Conservation (phyloP, 352 stramenopile genomes). For the Globisporangium camurandrum region DNA sequence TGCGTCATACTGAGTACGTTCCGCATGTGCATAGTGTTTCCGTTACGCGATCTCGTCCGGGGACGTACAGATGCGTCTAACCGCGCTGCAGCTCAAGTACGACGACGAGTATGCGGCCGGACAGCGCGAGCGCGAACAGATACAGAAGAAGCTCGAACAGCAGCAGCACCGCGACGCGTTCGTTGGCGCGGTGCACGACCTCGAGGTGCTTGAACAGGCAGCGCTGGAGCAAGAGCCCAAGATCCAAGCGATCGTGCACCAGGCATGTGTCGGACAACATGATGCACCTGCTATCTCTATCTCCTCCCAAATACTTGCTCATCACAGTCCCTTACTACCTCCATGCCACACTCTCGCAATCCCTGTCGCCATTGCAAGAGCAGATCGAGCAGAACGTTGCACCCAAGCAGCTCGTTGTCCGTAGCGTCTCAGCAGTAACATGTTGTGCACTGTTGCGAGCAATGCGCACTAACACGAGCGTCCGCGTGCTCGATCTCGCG, state of each 20-base stretch:
- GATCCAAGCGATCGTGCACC: constrained; percentile 33
- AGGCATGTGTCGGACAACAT: constrained; percentile 12
- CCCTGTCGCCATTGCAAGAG: no score
- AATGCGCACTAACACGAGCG: constrained; percentile 51
- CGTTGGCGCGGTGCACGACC: constrained; percentile 25
- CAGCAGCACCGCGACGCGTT: constrained; percentile 43
- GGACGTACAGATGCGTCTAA: constrained; percentile 34
- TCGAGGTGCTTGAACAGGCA: constrained; percentile 27
- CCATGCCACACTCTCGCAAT: no score
- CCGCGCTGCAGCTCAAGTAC: constrained; percentile 46
- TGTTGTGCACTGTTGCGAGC: constrained; percentile 50
- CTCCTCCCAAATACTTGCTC: neutral
- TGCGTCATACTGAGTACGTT: neutral
- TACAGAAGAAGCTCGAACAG: constrained; percentile 26
- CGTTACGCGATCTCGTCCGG: constrained; percentile 40
- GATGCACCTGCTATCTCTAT: no score
- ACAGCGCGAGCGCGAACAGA: constrained; percentile 27
- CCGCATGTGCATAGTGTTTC: constrained; percentile 21
- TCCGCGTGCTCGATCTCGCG: constrained; percentile 46
- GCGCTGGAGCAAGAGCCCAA: constrained; percentile 38
- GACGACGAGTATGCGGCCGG: constrained; percentile 49
- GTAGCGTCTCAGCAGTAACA: constrained; percentile 32
- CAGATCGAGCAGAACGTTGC: constrained; percentile 46
- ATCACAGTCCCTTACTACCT: no score
- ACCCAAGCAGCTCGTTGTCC: constrained; percentile 38